These are phyloP conservation scores for Penicillium sp. DNA, from an alignment of 2,329 filamentous ascomycete species.

Conservation along the genomic window DNA sequence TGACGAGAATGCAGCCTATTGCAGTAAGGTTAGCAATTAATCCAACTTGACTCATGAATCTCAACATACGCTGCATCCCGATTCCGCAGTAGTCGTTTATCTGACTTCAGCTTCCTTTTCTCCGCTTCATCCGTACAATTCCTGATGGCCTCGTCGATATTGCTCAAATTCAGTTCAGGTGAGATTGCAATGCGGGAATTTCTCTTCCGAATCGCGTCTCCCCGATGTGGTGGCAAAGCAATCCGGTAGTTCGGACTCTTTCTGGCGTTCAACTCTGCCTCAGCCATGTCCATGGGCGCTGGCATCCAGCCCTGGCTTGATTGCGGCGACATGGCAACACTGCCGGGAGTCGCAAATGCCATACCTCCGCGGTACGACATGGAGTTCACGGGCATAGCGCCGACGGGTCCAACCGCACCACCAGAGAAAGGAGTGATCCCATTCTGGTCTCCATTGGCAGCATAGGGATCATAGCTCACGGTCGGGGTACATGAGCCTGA, in stretches of 20 bases:
- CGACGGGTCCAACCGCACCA: conserved; percentile 43
- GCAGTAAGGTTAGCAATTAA: neutral
- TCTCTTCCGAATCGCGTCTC: conserved; percentile 96
- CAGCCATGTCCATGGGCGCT: conserved; percentile 48
- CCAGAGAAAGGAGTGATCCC: conserved; percentile 44
- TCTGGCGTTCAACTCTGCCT: conserved; percentile 53
- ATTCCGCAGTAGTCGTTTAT: conserved; percentile 88
- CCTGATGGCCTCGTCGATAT: conserved; percentile 89
- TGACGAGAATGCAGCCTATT: conserved; percentile 87
- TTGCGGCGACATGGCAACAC: conserved; percentile 60
- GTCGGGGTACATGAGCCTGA: conserved; percentile 74
- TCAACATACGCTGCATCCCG: conserved; percentile 86
- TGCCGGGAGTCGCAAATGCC: conserved; percentile 48
- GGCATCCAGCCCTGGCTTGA: conserved; percentile 58
- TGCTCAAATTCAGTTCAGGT: conserved; percentile 84
- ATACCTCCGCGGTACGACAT: conserved; percentile 49
- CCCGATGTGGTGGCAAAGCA: conserved; percentile 72
- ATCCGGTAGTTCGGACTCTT: conserved; percentile 66
- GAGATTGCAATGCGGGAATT: conserved; percentile 98
- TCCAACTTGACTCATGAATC: conserved; percentile 10
- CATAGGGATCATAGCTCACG: conserved; percentile 65
- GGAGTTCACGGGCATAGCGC: conserved; percentile 37
- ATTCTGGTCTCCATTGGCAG: conserved; percentile 51
- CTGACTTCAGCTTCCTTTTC: conserved; percentile 96
- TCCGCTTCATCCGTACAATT: conserved; percentile 79